Base-by-base conservation (phyloP, 305 asterid species). In the Coffea humblotiana region DNA sequence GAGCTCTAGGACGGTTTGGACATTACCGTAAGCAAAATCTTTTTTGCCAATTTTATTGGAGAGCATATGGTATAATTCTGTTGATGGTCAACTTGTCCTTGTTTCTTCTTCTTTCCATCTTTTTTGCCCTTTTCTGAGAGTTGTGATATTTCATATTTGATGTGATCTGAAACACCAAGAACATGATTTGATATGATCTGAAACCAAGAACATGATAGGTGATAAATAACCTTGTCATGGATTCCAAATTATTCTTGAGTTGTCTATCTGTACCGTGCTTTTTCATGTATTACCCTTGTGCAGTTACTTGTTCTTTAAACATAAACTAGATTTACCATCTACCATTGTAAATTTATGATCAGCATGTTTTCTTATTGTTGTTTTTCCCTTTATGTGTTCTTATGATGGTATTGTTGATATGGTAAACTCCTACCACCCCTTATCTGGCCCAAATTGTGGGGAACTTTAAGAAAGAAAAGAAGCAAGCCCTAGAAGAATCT, bases 21-120 rank as follows among this genome's bases (percentile, higher is more conserved):
- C 93, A 70, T 84, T 94, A 87, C 97, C 98, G 97, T 94, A 84
- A 90, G 98, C 90, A 76, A 51, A 68, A 40, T 49, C 40, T 45
- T 49, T 32, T 67, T 29, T 71, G 14, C 61, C 27, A 70, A 11
- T 43, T 16, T 15, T 51, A 3, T 60, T 25, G 64, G 68, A 23
- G 19, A 32, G 29, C 48, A 16, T 45, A 15, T 63, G 8, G 63
- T 19, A 60, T 6, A 77, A 32, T 49, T 35, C 15, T 40, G 63
- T 27, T 21, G 64, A 77, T 32, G 49, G 16, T 12, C 49, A 56
- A 56, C 63, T 56, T 23, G 74, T 23, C 9, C 15, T 7, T 18
- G 49, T 15, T 68, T 35, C 45, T 15, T 68, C 13, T 35, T 45
- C 10, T 19, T 40, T 40, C 43, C 3, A 2, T 40, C 43, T 16